A percentile compares a stretch with the other conserved stretches of the same genome.
phyloP scores from a whole-genome alignment of 305 asterid species.

The Fraxinus latifolia region DNA sequence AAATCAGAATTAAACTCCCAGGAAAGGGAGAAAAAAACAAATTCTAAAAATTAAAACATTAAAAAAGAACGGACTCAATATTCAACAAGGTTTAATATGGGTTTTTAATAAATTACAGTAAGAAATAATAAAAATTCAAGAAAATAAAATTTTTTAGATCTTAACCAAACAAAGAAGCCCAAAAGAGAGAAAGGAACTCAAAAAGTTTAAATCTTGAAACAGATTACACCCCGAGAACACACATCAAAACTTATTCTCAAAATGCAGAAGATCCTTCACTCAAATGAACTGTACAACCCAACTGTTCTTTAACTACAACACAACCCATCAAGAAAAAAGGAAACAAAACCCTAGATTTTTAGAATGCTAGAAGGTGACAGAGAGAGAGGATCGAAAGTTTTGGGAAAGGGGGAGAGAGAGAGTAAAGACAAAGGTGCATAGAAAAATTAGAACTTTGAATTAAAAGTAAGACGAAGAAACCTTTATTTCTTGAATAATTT shows the following conservation, averaged over 20 bases:
- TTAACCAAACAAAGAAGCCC: neutral
- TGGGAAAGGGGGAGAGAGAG: constrained; percentile 1
- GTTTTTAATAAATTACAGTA: constrained; percentile 1
- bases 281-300: neutral
- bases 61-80: neutral
- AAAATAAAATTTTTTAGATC: neutral
- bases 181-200: neutral
- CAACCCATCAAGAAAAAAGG: constrained; percentile 3
- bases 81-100: neutral
- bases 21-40: neutral
- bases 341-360: constrained; percentile 27
- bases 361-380: neutral
- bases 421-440: constrained; percentile 21
- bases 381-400: neutral
- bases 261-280: constrained; percentile 15
- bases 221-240: neutral
- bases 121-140: neutral
- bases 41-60: neutral
- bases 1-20: neutral
- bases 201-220: constrained; percentile 1
- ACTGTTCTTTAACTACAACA: neutral
- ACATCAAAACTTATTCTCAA: neutral
- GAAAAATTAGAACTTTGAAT: constrained; percentile 19
- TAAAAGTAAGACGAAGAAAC: constrained; percentile 15
- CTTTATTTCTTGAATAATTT: neutral